phyloP scores from a whole-genome alignment of 2,329 filamentous ascomycete genomes.

The Onygenales sp. region DNA sequence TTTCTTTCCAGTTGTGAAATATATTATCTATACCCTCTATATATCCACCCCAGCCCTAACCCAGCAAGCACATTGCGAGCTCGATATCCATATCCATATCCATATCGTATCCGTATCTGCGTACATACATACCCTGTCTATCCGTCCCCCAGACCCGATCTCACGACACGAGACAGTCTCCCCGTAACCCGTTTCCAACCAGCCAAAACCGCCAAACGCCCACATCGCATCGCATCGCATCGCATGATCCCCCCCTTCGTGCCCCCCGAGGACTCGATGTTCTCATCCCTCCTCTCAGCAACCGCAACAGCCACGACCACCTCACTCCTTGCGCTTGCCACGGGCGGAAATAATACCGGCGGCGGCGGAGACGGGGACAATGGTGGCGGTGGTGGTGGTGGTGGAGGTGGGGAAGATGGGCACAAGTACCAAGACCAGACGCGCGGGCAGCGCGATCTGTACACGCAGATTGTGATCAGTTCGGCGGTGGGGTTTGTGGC shows the following conservation, averaged over 20 bases:
- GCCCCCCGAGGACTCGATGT: background rate
- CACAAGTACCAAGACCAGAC: conserved; percentile 23
- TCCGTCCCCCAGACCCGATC: no score
- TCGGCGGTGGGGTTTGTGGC: conserved; percentile 32
- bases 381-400: background rate
- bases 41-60: no score
- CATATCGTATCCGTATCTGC: no score
- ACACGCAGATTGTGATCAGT: conserved; percentile 36
- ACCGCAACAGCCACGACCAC: conserved; percentile 17
- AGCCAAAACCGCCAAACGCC: no score
- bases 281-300: conserved; percentile 15
- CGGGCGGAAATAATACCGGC: conserved; percentile 13
- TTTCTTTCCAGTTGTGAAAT: no score
- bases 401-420: conserved; percentile 10
- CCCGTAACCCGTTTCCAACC: no score
- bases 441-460: conserved; percentile 29
- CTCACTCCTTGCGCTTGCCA: conserved; percentile 9
- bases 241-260: background rate
- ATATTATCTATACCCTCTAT: no score
- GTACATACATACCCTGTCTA: no score
- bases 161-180: no score
- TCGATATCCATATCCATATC: no score
- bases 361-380: conserved; percentile 1
- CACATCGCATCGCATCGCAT: no score
- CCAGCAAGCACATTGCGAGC: no score